Conservation (phyloP, 371 early-diverging fungal species). For the Capillidium rhysosporum region DNA sequence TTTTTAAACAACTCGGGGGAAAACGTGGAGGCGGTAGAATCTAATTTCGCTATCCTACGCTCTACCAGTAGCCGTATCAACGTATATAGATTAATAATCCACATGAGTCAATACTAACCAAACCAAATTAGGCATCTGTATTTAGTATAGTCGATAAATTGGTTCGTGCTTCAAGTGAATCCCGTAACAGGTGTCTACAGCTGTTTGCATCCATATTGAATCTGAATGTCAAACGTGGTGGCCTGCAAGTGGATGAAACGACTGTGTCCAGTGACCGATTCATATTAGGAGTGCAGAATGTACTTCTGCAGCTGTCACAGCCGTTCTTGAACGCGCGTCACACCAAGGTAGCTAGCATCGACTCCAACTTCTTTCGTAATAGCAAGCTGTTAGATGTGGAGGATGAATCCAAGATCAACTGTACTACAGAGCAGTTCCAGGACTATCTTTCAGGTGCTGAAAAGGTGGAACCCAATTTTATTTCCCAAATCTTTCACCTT, state of each 20-base stretch:
- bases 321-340: slow-evolving; percentile 64
- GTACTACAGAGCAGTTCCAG: slow-evolving; percentile 46
- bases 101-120: neutral
- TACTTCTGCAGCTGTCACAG: slow-evolving; percentile 47
- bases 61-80: slow-evolving; percentile 37
- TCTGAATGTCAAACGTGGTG: slow-evolving; percentile 53
- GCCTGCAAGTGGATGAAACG: slow-evolving; percentile 48
- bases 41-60: slow-evolving; percentile 42
- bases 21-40: slow-evolving; percentile 26
- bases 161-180: slow-evolving; percentile 35
- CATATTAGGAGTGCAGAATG: slow-evolving; percentile 48
- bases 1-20: slow-evolving; percentile 13
- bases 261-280: slow-evolving; percentile 75
- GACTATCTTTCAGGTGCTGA: slow-evolving; percentile 18
- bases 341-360: slow-evolving; percentile 49
- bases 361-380: slow-evolving; percentile 36
- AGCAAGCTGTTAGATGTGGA: slow-evolving; percentile 27
- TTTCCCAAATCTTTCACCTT: slow-evolving; percentile 71
- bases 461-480: slow-evolving; percentile 38
- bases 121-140: slow-evolving; percentile 21
- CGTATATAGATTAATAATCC: slow-evolving; percentile 13
- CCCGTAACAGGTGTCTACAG: slow-evolving; percentile 31
- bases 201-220: slow-evolving; percentile 40
- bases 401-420: slow-evolving; percentile 63
- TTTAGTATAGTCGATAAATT: slow-evolving; percentile 47